Base-by-base conservation (phyloP, 768 basidiomycete species). In the Mrakia frigida region DNA sequence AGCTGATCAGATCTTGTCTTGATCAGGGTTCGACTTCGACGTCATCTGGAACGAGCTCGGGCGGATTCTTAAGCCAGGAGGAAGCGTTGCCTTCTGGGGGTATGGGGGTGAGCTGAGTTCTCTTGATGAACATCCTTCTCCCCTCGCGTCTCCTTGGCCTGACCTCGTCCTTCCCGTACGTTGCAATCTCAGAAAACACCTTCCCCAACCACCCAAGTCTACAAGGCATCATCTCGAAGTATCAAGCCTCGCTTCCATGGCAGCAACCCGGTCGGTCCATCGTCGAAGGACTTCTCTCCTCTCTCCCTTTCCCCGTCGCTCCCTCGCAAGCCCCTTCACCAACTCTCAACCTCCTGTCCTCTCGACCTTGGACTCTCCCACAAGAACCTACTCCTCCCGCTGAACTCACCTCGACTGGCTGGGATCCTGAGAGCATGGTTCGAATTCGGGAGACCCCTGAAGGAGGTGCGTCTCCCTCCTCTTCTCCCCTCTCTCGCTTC, bases 241-340 rank as follows among this genome's bases (percentile, higher is more conserved):
- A 14, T 28, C 50, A 43, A 88, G 88, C 59, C 81, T 35, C 35
- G 3, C 87, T 88, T 1, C 87, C 92, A 81, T 94, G 92, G 87
- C 87, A 93, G 79, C 88, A 90, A 41, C 92, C 93, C 0, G 93
- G 93, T 23, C 86, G 93, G 18, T 87, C 87, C 0, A 89, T 93
- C 78, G 86, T 94, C 33, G 90, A 91, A 74, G 86, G 86, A 9
- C 88, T 91, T 80, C 87, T 94, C 3, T 85, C 88, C 10, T 88
- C 88, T 39, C 86, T 94, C n/a, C 91, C 82, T 1, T 82, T 83
- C 78, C 84, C 84, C 2, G 70, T n/a, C 16, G 14, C 56, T 16
- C 35, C 63, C 23, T 18, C 41, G 60, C 3, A 37, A 52, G 78
- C 16, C 18, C 61, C 65, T 25, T 74, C 75, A 53, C n/a, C 43